Conservation (phyloP, 1,284 basidiomycete genomes). For the Ceratobasidium sp. region DNA sequence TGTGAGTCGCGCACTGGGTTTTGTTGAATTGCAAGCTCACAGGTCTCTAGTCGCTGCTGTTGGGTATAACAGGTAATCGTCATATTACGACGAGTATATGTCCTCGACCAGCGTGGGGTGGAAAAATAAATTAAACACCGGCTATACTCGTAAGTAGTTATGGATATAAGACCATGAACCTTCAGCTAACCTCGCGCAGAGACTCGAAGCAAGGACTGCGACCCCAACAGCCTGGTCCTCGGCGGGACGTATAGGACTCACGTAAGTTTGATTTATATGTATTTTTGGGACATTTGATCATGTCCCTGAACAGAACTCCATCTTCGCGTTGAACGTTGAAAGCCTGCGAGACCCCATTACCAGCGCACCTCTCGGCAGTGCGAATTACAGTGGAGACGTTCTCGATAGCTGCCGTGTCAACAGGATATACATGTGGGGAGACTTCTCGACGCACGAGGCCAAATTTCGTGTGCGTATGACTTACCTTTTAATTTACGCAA, state of each 20-base stretch:
- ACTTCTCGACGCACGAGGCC: slow-evolving; percentile 26
- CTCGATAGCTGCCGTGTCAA: slow-evolving; percentile 44
- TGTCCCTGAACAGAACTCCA: slow-evolving; percentile 13
- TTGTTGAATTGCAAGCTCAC: too few species aligned
- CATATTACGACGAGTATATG: background rate
- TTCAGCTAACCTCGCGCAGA: background rate
- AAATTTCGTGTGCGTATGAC: background rate
- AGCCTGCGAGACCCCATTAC: slow-evolving; percentile 34
- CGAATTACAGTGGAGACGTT: slow-evolving; percentile 31
- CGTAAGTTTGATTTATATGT: background rate
- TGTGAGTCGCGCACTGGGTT: too few species aligned
- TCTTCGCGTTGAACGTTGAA: slow-evolving; percentile 28
- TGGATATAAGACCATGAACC: too few species aligned
- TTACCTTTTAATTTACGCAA: background rate
- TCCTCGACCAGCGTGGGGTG: slow-evolving; percentile 1
- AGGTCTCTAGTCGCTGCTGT: slow-evolving; percentile 2
- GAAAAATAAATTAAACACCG: slow-evolving; percentile 12
- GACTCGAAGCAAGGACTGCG: background rate
- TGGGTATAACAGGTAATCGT: background rate
- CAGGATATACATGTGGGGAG: slow-evolving; percentile 41
- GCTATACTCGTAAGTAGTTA: background rate
- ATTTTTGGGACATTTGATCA: background rate
- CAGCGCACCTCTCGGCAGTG: slow-evolving; percentile 28
- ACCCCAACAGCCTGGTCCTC: slow-evolving; percentile 2
- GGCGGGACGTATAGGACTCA: slow-evolving; percentile 15